Base-by-base conservation (phyloP, 2,329 filamentous ascomycete genomes). In the Colletotrichum sublineola region DNA sequence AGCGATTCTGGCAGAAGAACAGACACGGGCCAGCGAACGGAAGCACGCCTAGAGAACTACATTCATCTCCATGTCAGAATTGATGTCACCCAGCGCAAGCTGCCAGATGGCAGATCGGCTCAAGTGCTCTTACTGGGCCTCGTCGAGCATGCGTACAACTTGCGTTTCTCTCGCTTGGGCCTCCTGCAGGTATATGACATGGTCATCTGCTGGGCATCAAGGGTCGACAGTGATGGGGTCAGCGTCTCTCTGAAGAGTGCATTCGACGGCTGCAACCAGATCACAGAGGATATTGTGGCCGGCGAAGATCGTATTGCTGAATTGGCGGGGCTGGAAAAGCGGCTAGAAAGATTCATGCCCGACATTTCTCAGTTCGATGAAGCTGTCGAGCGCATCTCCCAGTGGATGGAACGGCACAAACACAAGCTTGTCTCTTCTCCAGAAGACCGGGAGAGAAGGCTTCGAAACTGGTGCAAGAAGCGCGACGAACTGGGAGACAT, bases 121-220 rank as follows among this genome's bases (percentile, higher is more conserved):
- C 38, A 31, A 18, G 50, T 50, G 36, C 36, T 64, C 18, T 12
- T 55, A 3, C 6, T 64, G 11, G 62, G 48, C 24, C 48, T 64
- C 9, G 50, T 14, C 33, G 24, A 55, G 18, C 6, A 40, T 2
- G 20, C 62, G 3, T 24, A 29, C 4, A 15, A 5, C n/a, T 38
- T 64, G 46, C 36, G 62, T n/a, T 55, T 31, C 15, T 64, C 62
- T 15, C 62, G 48, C n/a, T 38, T 44, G 31, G 62, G 62, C 11
- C 29, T 64, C 18, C 62, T 64, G 15, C 62, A 64, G 18, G 62
- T 48, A 20, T 55, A 64, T 12, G 62, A 64, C 62, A 64, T 64
- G 62, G 50, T 40, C 4, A 36, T 64, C 15, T 64, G 48, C 62
- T 55, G 62, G 62, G 62, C 48, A 12, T 53, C 62, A 6, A 53